Conservation (phyloP, 331 rosid genomes). For the Acacia pycnantha region DNA sequence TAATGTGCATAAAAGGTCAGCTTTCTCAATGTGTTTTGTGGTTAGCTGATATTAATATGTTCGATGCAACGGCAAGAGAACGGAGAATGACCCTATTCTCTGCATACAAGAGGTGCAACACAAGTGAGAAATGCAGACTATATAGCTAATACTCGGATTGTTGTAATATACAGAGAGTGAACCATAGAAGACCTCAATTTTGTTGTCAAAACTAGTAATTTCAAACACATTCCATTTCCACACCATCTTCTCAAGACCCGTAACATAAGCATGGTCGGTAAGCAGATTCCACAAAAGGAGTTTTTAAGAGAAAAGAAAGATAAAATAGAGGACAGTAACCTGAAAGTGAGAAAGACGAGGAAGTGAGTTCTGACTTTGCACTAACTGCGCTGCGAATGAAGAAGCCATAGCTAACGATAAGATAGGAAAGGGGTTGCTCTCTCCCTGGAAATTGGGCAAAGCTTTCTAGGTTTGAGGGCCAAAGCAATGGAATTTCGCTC, state of each 20-base stretch:
- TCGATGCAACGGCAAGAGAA: background rate
- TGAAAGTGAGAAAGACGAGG: constrained; percentile 35
- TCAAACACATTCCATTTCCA: background rate
- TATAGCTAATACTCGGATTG: background rate
- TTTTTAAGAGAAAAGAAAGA: background rate
- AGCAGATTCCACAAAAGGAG: background rate
- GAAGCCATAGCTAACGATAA: constrained; percentile 37
- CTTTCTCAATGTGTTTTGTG: background rate
- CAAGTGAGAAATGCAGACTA: background rate
- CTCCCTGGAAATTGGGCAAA: background rate
- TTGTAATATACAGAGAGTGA: background rate
- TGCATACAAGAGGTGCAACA: background rate
- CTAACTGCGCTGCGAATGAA: constrained; percentile 45
- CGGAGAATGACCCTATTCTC: background rate
- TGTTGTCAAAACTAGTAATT: background rate
- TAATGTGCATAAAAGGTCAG: background rate
- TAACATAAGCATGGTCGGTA: background rate
- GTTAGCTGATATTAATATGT: constrained; percentile 2
- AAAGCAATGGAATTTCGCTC: background rate
- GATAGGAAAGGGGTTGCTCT: background rate
- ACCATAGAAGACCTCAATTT: background rate
- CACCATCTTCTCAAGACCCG: background rate
- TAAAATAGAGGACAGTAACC: constrained; percentile 30
- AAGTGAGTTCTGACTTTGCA: constrained; percentile 37
- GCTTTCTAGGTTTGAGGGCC: background rate